These are phyloP conservation scores for Cavenderia fasciculata DNA, from an alignment of 78 protist species.

Conservation along the genomic window DNA sequence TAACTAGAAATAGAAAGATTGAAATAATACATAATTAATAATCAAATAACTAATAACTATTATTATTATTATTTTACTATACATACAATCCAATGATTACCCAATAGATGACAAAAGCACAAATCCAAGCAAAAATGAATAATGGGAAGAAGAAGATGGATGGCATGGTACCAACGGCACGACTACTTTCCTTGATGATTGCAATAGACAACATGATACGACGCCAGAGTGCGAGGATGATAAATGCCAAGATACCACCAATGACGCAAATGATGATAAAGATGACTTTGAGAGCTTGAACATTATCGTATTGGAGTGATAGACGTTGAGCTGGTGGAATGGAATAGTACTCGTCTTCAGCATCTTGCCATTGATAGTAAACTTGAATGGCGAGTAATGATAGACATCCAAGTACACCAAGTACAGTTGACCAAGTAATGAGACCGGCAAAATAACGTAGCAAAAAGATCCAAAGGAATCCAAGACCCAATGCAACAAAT, in stretches of 20 bases:
- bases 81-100: slow-evolving; percentile 20
- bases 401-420: background rate
- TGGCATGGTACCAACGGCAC: slow-evolving; percentile 81
- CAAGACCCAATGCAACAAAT: slow-evolving; percentile 51
- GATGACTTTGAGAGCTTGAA: slow-evolving; percentile 39
- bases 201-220: slow-evolving; percentile 76
- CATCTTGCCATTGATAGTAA: slow-evolving; percentile 43
- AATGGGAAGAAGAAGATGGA: slow-evolving; percentile 85
- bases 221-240: slow-evolving; percentile 28
- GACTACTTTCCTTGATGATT: slow-evolving; percentile 79
- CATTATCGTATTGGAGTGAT: slow-evolving; percentile 23
- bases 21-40: background rate
- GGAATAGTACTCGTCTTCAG: background rate
- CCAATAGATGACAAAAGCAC: slow-evolving; percentile 77
- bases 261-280: slow-evolving; percentile 27
- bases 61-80: background rate
- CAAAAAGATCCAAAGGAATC: slow-evolving; percentile 74
- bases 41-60: background rate
- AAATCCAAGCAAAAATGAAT: background rate
- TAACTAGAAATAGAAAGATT: background rate
- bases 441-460: slow-evolving; percentile 80
- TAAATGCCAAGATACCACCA: slow-evolving; percentile 45
- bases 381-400: slow-evolving; percentile 15
- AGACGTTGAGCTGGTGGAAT: slow-evolving; percentile 18
- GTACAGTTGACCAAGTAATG: slow-evolving; percentile 82